Evolutionary conservation across 257 asterid species (phyloP).

Genomic region (Solanum chilense): DNA sequence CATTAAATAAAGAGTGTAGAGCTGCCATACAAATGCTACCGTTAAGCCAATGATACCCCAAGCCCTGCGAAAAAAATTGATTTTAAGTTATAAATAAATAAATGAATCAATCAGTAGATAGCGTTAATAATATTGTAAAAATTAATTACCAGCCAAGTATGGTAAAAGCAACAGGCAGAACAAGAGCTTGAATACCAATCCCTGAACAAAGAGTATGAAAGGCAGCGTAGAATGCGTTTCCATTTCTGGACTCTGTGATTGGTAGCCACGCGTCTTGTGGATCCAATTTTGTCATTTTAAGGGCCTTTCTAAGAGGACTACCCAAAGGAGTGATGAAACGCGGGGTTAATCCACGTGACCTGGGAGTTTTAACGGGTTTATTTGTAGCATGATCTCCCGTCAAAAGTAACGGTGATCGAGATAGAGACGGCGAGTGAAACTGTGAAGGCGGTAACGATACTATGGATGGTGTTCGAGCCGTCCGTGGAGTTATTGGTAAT

Average conservation of each 20-base stretch:
- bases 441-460: conserved; percentile 74
- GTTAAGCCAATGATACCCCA: conserved; percentile 66
- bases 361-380: conserved; percentile 28
- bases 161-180: conserved; percentile 87
- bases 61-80: conserved; percentile 24
- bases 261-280: conserved; percentile 94
- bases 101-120: neutral
- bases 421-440: conserved; percentile 65
- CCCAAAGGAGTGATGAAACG: conserved; percentile 70
- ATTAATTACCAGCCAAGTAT: conserved; percentile 69
- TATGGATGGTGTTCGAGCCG: conserved; percentile 22
- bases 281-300: conserved; percentile 62
- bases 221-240: conserved; percentile 76
- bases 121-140: neutral
- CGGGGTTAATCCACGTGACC: conserved; percentile 34
- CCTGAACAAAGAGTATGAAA: conserved; percentile 87
- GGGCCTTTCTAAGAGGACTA: conserved; percentile 67
- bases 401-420: conserved; percentile 63
- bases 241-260: conserved; percentile 76
- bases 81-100: too few relatives aligned
- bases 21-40: conserved; percentile 78
- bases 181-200: conserved; percentile 84
- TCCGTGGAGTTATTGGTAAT: conserved; percentile 41
- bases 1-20: conserved; percentile 62
- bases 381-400: conserved; percentile 5